A percentile compares a stretch with the other conserved stretches of the same genome.
Evolutionary conservation across 1,284 basidiomycete species (phyloP).

Genomic region (Rhizoctonia solani): DNA sequence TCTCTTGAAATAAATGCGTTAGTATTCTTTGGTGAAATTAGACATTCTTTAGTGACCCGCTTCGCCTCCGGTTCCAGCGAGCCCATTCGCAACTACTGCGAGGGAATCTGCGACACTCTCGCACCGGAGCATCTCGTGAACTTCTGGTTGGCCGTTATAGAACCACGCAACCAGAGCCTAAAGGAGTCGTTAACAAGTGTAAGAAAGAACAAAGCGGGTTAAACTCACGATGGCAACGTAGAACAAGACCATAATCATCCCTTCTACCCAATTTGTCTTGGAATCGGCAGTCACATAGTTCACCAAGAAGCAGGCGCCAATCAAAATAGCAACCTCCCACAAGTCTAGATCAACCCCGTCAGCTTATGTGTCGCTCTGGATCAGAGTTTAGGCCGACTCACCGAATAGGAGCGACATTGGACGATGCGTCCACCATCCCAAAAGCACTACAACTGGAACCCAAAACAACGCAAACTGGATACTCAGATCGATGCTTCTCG

Average conservation of each 20-base stretch:
- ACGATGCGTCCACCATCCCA: slow-evolving; percentile 61
- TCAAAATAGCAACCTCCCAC: slow-evolving; percentile 62
- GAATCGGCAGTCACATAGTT: slow-evolving; percentile 71
- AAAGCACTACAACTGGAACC: slow-evolving; percentile 62
- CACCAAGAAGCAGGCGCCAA: slow-evolving; percentile 67
- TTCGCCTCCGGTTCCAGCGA: background rate
- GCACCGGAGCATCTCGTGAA: slow-evolving; percentile 32
- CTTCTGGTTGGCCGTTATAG: slow-evolving; percentile 52
- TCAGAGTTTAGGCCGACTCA: slow-evolving; percentile 41
- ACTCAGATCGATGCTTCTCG: slow-evolving; percentile 63
- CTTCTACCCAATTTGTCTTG: slow-evolving; percentile 72
- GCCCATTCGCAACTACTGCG: background rate
- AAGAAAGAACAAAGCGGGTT: background rate
- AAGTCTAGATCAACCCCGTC: slow-evolving; percentile 45
- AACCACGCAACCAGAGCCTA: slow-evolving; percentile 61
- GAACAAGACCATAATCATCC: slow-evolving; percentile 62
- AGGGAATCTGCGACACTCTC: slow-evolving; percentile 3
- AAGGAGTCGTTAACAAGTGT: background rate
- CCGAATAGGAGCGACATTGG: slow-evolving; percentile 62
- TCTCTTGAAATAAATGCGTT: too few relatives aligned
- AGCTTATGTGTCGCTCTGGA: background rate
- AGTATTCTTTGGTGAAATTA: too few relatives aligned
- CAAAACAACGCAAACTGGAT: slow-evolving; percentile 71
- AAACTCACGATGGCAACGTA: slow-evolving; percentile 58
- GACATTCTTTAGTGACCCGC: too few relatives aligned